phyloP scores from a whole-genome alignment of 495 filamentous ascomycete genomes.

The Hypoxylon cercidicola region DNA sequence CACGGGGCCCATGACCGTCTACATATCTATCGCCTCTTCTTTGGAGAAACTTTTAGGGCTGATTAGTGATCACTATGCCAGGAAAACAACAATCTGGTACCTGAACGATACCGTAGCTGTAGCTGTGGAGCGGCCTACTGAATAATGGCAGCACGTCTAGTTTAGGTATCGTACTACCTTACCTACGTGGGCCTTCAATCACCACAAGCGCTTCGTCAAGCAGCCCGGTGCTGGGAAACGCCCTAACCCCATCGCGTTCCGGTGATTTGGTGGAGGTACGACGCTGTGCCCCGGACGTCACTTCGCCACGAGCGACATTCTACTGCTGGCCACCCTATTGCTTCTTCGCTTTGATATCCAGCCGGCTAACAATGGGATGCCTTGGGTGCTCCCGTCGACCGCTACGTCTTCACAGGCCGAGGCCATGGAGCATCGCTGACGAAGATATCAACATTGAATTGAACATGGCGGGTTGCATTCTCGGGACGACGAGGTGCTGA shows the following conservation, averaged over 20 bases:
- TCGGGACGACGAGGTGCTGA: constrained; percentile 24
- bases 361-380: constrained; percentile 6
- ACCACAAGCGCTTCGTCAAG: constrained; percentile 38
- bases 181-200: too few species aligned
- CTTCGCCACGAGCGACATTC: constrained; percentile 45
- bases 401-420: constrained; percentile 37
- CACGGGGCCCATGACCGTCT: too few species aligned
- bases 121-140: too few species aligned
- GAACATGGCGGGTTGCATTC: constrained; percentile 48
- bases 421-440: constrained; percentile 40
- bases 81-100: too few species aligned
- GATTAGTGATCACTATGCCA: too few species aligned
- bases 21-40: too few species aligned
- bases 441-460: constrained; percentile 40
- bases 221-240: background rate
- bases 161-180: too few species aligned
- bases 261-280: constrained; percentile 44
- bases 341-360: constrained; percentile 30
- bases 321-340: constrained; percentile 20
- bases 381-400: constrained; percentile 1
- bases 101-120: too few species aligned
- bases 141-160: too few species aligned
- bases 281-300: constrained; percentile 47
- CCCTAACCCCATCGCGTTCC: constrained; percentile 39
- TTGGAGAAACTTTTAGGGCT: too few species aligned